Base-by-base conservation (phyloP, 192 early-diverging fungal genomes). In the Spizellomyces sp. region DNA sequence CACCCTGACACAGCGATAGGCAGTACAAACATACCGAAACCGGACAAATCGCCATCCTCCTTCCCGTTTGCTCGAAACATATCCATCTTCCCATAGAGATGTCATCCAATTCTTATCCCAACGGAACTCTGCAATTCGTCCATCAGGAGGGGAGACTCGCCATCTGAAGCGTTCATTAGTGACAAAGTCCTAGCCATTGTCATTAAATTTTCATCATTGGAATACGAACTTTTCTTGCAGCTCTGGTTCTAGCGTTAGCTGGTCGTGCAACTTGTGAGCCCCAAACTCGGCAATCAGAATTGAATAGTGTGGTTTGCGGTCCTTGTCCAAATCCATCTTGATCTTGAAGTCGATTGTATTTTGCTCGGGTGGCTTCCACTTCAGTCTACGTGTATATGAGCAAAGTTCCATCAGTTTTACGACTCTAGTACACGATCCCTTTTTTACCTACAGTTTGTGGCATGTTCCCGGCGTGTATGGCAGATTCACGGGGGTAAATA, bases 301-400 rank as follows among this genome's bases (percentile, higher is more conserved):
- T 55, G 68, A 41, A 45, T 75, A 74, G 15, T 76, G 62, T 9
- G 69, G 70, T 50, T 76, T 80, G 55, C 65, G 48, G 43, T 70
- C 73, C 65, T 63, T 65, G 50, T 66, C 64, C 59, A 76, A 76
- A 5, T 62, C 48, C 21, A 72, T 72, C 19, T 77, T 73, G 17
- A 86, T 73, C 45, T 83, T 78, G 66, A 88, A 88, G 67, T 87
- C 83, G 14, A 83, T 80, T 12, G 86, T 86, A 61, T 75, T 78
- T 42, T 77, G 69, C 44, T 85, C 83, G 10, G 81, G 75, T 17
- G 86, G 83, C 55, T 88, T 87, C 86, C 86, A 88, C 71, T 87
- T 87, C 43, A 87, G 66, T 75, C 92, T 94, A 45, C 54, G 54
- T 36, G 21, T 17, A 43, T 19, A 43, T 64, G 36, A 64, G 62